Evolutionary conservation across 2,329 filamentous ascomycete genomes (phyloP).

Genomic region (Phialophora macrospora): DNA sequence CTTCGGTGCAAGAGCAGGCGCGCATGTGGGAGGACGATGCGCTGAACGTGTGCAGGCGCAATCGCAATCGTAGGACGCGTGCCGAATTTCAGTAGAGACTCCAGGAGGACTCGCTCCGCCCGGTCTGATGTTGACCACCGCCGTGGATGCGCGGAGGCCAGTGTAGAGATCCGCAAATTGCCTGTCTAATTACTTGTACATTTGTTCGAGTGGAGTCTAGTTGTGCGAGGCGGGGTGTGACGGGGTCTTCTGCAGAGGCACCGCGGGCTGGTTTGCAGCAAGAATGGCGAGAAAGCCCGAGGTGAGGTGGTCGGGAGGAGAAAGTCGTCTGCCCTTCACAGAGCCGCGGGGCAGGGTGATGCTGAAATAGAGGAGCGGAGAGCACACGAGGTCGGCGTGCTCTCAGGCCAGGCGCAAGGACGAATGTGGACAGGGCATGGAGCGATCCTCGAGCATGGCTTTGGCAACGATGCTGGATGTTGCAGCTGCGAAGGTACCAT

Average conservation of each 20-base stretch:
- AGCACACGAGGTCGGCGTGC: neutral
- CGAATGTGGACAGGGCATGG: neutral
- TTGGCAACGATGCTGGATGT: neutral
- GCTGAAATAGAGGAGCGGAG: neutral
- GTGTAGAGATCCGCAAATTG: neutral
- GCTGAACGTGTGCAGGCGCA: neutral
- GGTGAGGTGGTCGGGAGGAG: neutral
- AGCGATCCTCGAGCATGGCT: neutral
- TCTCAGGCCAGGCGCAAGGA: neutral
- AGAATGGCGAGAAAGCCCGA: neutral
- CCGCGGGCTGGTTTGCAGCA: neutral
- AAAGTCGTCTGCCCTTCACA: neutral
- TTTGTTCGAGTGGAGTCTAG: neutral
- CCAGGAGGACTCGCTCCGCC: neutral
- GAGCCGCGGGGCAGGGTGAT: neutral
- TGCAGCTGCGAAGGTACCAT: neutral
- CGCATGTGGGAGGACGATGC: neutral
- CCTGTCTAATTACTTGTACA: neutral
- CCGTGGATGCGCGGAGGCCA: neutral
- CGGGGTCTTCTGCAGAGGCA: neutral
- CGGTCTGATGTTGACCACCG: neutral
- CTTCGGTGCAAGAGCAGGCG: neutral
- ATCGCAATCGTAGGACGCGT: neutral
- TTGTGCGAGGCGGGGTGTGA: neutral
- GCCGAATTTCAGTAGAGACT: neutral